phyloP scores from a whole-genome alignment of 208 protist species.

The Trypanosoma avium region DNA sequence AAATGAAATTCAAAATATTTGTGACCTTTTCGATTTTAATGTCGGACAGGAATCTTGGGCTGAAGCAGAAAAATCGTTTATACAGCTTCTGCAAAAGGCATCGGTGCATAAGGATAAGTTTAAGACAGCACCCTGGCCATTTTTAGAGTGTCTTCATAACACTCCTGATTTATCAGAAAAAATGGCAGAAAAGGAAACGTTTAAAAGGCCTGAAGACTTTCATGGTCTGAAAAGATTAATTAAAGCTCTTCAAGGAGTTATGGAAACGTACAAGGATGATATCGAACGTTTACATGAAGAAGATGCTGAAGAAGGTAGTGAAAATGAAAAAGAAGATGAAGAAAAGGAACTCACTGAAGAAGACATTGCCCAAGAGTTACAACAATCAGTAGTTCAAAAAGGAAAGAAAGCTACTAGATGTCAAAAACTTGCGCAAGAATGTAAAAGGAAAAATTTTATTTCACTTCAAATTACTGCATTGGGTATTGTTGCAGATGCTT shows the following conservation, averaged over 20 bases:
- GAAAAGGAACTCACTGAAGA: slow-evolving; percentile 31
- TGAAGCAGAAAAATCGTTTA: slow-evolving; percentile 36
- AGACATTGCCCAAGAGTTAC: slow-evolving; percentile 18
- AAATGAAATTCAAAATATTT: slow-evolving; percentile 48
- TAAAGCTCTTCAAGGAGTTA: slow-evolving; percentile 26
- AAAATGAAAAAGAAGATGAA: slow-evolving; percentile 26
- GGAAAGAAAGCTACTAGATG: slow-evolving; percentile 45
- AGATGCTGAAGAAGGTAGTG: slow-evolving; percentile 35
- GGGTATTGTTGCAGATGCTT: slow-evolving; percentile 39
- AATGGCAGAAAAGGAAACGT: slow-evolving; percentile 42
- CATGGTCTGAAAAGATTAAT: slow-evolving; percentile 55
- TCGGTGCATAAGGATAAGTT: slow-evolving; percentile 54
- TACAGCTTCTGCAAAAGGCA: slow-evolving; percentile 23
- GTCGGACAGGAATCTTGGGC: slow-evolving; percentile 27
- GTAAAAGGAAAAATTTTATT: slow-evolving; percentile 39
- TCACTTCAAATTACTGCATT: slow-evolving; percentile 56
- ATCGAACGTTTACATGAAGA: slow-evolving; percentile 32
- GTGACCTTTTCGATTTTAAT: slow-evolving; percentile 58
- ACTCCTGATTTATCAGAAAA: slow-evolving; percentile 50
- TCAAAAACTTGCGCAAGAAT: slow-evolving; percentile 43
- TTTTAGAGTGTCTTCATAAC: slow-evolving; percentile 55
- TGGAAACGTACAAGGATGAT: slow-evolving; percentile 40
- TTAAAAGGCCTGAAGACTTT: slow-evolving; percentile 46
- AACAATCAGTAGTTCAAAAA: slow-evolving; percentile 16
- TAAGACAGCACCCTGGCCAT: slow-evolving; percentile 30